Conservation (phyloP, 164 flowering plant genomes). For the Aristolochia californica region DNA sequence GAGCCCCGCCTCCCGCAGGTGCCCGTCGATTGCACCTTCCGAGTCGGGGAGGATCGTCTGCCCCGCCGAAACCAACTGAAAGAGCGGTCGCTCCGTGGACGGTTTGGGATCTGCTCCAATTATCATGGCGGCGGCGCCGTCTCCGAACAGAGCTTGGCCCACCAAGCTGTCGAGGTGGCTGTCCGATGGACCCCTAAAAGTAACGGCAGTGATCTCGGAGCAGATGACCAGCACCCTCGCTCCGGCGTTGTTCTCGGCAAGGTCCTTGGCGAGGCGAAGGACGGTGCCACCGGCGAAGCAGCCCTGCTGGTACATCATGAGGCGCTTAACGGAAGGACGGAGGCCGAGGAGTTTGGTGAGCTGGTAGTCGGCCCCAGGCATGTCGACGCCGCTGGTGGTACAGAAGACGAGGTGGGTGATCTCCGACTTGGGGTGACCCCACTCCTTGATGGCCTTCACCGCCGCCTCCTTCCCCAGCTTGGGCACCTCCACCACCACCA, state of each 20-base stretch:
- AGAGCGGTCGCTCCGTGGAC: slow-evolving; percentile 1
- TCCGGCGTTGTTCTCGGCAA: slow-evolving; percentile 14
- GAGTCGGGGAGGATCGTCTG: slow-evolving; percentile 10
- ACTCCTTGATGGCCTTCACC: slow-evolving; percentile 14
- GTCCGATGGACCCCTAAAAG: slow-evolving; percentile 10
- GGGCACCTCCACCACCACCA: slow-evolving; percentile 14
- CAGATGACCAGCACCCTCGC: slow-evolving; percentile 13
- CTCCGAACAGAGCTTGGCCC: slow-evolving; percentile 13
- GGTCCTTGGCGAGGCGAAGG: slow-evolving; percentile 16
- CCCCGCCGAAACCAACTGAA: slow-evolving; percentile 7
- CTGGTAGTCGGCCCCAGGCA: slow-evolving; percentile 17
- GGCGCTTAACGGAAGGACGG: slow-evolving; percentile 8
- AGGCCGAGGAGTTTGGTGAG: slow-evolving; percentile 15
- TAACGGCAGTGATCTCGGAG: slow-evolving; percentile 14
- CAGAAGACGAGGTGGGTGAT: slow-evolving; percentile 18
- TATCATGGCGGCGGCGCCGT: slow-evolving; percentile 13
- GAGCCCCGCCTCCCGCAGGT: slow-evolving; percentile 9
- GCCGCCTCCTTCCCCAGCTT: slow-evolving; percentile 16
- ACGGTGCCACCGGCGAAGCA: slow-evolving; percentile 16
- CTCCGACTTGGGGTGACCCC: slow-evolving; percentile 14
- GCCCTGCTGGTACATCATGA: slow-evolving; percentile 14
- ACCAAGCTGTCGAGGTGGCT: slow-evolving; percentile 14
- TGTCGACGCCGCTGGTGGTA: slow-evolving; percentile 16
- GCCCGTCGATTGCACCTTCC: slow-evolving; percentile 7
- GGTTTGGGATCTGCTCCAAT: slow-evolving; percentile 10